phyloP scores from a whole-genome alignment of 495 filamentous ascomycete species.

The Pyrenula aspistea region DNA sequence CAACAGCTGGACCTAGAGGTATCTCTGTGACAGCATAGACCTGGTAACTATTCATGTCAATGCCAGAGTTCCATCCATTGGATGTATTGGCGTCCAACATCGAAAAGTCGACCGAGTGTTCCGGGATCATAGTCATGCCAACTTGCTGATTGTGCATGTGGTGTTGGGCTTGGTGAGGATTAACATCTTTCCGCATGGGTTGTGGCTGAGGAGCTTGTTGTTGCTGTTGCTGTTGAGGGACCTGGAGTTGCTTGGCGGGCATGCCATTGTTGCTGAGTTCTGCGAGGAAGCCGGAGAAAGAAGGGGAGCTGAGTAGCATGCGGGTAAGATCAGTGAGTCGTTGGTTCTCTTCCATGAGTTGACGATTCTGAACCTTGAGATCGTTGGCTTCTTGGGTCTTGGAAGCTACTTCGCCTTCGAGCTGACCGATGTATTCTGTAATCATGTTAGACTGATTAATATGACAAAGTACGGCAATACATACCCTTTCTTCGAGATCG shows the following conservation, averaged over 20 bases:
- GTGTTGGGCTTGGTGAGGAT: slow-evolving; percentile 38
- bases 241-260: slow-evolving; percentile 23
- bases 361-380: slow-evolving; percentile 59
- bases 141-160: slow-evolving; percentile 47
- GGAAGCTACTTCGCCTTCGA: slow-evolving; percentile 71
- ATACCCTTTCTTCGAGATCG: slow-evolving; percentile 91
- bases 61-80: slow-evolving; percentile 40
- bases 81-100: slow-evolving; percentile 37
- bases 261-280: slow-evolving; percentile 46
- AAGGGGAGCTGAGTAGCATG: slow-evolving; percentile 74
- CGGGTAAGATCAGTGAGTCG: slow-evolving; percentile 66
- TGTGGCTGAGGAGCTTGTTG: slow-evolving; percentile 19
- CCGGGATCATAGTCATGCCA: slow-evolving; percentile 64
- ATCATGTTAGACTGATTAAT: slow-evolving; percentile 30
- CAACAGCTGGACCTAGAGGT: slow-evolving; percentile 55
- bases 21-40: slow-evolving; percentile 73
- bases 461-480: slow-evolving; percentile 12
- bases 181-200: slow-evolving; percentile 45
- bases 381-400: slow-evolving; percentile 61
- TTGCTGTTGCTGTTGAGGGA: slow-evolving; percentile 19
- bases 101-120: slow-evolving; percentile 55
- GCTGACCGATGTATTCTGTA: slow-evolving; percentile 84
- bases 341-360: slow-evolving; percentile 66
- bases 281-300: slow-evolving; percentile 72
- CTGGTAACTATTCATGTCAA: slow-evolving; percentile 50